Base-by-base conservation (phyloP, 805 yeast species). In the Suhomyces canberraensis region DNA sequence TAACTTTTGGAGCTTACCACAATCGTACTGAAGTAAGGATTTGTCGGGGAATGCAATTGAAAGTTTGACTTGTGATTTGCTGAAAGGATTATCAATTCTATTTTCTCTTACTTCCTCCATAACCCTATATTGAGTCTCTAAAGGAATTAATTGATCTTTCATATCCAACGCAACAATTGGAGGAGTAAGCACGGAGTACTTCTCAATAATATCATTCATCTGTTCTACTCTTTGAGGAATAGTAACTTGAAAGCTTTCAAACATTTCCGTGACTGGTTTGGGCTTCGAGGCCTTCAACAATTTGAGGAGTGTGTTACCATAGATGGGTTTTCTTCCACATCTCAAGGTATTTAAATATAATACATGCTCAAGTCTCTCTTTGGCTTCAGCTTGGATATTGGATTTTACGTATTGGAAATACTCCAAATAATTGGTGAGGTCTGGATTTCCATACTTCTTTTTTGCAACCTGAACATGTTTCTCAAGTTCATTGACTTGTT, bases 11-110 rank as follows among this genome's bases (percentile, higher is more conserved):
- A 93, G 69, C 60, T 93, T 93, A 41, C 99, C 99, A 69, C 98
- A 93, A 59, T 93, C 99, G 57, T 84, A 93, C 56, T 93, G 95
- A 38, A 93, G 61, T 41, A 93, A 66, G 11, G 93, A 81, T 57
- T 90, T 93, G 56, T 93, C 98, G 0, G 99, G 99, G 58, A 93
- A 95, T 13, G 95, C 96, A 50, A 93, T 87, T 0, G 96, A 82
- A 31, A 88, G 64, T 49, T 88, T 85, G 11, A 88, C 84, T 58
- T 91, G 97, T 2, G 91, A 64, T 42, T 81, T 79, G 55, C 88
- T 96, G 64, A 88, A 81, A 11, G 74, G 74, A 31, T 68, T 68
- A 1, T 50, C 51, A 79, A 85, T 57, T 69, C 72, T 19, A 46
- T 62, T 45, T 50, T 40, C 31, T 32, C 51, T 51, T 30, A 73